phyloP scores from a whole-genome alignment of 306 rosid species.

The Prunus armeniaca region DNA sequence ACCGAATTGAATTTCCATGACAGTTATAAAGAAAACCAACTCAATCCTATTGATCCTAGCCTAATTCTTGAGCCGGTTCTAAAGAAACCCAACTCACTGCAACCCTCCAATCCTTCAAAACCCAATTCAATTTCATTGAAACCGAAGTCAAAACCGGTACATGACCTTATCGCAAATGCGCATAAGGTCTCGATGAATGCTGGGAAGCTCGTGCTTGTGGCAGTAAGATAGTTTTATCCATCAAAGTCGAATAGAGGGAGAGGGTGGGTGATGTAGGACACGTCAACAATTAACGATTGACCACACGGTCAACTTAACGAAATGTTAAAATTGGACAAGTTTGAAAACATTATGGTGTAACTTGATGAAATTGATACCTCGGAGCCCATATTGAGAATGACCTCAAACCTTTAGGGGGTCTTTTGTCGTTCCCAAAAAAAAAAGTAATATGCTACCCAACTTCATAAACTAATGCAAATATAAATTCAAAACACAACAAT shows the following conservation, averaged over 20 bases:
- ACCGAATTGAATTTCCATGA: not conserved
- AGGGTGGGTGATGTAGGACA: no score
- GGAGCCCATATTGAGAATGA: no score
- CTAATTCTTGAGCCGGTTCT: not conserved
- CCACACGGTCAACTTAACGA: no score
- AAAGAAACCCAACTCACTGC: not conserved
- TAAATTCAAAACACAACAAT: no score
- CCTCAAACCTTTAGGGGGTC: no score
- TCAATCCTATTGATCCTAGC: not conserved
- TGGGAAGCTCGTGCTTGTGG: slow-evolving; percentile 33
- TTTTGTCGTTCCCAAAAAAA: no score
- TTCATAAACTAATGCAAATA: no score
- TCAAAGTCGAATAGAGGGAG: not conserved
- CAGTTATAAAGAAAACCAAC: not conserved
- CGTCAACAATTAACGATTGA: no score
- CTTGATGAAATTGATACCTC: no score
- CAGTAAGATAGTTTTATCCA: slow-evolving; percentile 26
- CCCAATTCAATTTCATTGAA: not conserved
- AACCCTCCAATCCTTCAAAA: not conserved
- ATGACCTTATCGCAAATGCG: not conserved
- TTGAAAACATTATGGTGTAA: no score
- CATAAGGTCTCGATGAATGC: slow-evolving; percentile 12
- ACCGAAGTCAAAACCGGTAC: not conserved
- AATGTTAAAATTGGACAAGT: no score
- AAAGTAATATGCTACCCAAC: no score